Base-by-base conservation (phyloP, 164 flowering plant species). In the Magnolia officinalis region DNA sequence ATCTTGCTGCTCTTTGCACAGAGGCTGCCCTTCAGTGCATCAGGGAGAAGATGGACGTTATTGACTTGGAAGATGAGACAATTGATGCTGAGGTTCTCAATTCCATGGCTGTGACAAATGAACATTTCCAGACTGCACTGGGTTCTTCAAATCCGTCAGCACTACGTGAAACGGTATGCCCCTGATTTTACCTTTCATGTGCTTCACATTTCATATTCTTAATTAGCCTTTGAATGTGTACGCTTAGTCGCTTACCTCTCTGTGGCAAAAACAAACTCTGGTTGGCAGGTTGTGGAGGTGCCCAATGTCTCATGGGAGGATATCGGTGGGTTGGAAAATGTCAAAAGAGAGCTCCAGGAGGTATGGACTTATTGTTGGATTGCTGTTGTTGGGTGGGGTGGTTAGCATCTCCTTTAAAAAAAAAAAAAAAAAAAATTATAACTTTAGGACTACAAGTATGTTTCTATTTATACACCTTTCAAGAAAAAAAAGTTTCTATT, bases 21-120 rank as follows among this genome's bases (percentile, higher is more conserved):
- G 93, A 90, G 71, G 89, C 91, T 79, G 93, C 93, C 50, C 91
- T 90, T 74, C 91, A 88, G 73, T 90, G 93, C 76, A 88, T 90
- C 50, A 82, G 91, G 81, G 91, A 90, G 83, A 90, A 88, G 71
- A 90, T 90, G 93, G 93, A 88, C 77, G 89, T 88, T 8, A 87
- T 89, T 70, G 91, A 89, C 82, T 79, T 88, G 61, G 92, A 89
- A 72, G 92, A 88, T 66, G 92, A 88, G 63, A 67, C 85, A 1
- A 88, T 89, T 74, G 92, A 89, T 86, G 92, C 92, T 29, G 91
- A 89, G 79, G 71, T 89, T 16, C 73, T 90, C 19, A 88, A 88
- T 74, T 87, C 93, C 18, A 90, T 90, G 93, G 90, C 91, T 63
- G 91, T 90, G 58, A 86, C 90, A 2, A 86, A 90, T 81, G 93